A percentile compares a stretch with the other conserved stretches of the same genome.
Conservation (phyloP, 176 grass and related monocot species). For the Poa pratensis region DNA sequence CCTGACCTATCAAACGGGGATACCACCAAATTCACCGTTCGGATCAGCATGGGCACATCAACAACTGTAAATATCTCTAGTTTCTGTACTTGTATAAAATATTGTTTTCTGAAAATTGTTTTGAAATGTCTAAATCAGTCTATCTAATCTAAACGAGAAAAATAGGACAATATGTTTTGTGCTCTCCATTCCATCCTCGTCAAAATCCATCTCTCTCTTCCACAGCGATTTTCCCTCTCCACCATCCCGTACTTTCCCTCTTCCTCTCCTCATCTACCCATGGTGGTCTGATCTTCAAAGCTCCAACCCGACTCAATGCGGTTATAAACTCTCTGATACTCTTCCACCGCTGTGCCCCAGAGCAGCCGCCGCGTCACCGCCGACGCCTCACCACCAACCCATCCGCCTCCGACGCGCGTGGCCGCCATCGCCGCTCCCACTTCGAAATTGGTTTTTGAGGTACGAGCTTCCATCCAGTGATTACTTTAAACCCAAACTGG, state of each 20-base stretch:
- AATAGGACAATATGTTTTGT: not conserved
- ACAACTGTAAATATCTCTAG: not conserved
- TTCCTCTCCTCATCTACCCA: not conserved
- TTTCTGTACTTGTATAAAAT: not conserved
- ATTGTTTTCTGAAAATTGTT: not conserved
- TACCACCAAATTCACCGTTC: not conserved
- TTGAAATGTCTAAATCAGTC: not conserved
- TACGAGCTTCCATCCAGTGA: not conserved
- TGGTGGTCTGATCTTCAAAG: not conserved
- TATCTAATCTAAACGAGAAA: not conserved
- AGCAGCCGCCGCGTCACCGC: not conserved
- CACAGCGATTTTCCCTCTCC: slow-evolving; percentile 10
- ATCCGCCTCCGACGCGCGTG: not conserved
- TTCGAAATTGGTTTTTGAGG: not conserved
- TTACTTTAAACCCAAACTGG: not conserved
- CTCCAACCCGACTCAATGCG: not conserved
- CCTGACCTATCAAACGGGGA: not conserved
- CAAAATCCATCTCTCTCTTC: slow-evolving; percentile 22
- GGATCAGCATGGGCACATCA: not conserved
- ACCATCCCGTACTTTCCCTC: not conserved
- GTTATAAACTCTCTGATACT: not conserved
- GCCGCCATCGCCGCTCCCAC: not conserved
- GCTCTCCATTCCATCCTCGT: not conserved
- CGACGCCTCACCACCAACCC: not conserved
- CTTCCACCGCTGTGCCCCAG: not conserved